Evolutionary conservation across 768 basidiomycete genomes (phyloP).

Genomic region (Mycena olivaceomarginata): DNA sequence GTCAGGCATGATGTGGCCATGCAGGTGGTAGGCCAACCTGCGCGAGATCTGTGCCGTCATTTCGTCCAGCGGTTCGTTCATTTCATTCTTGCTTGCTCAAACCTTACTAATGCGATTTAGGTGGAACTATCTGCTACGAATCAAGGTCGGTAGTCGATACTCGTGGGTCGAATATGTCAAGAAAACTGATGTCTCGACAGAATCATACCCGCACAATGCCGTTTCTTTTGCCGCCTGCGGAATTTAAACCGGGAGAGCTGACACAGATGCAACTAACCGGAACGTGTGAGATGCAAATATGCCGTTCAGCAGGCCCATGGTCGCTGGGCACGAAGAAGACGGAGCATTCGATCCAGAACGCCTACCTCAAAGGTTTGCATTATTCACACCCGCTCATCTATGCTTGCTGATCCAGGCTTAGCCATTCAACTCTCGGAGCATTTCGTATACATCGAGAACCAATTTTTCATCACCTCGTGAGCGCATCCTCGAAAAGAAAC

Average conservation of each 20-base stretch:
- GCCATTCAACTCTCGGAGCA: constrained; percentile 96
- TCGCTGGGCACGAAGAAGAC: constrained; percentile 93
- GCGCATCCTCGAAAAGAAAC: constrained; percentile 47
- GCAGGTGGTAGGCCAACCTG: constrained; percentile 97
- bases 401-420: constrained; percentile 50
- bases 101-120: constrained; percentile 59
- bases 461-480: constrained; percentile 94
- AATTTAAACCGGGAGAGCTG: constrained; percentile 90
- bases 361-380: constrained; percentile 87
- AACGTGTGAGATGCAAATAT: constrained; percentile 98
- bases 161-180: constrained; percentile 28
- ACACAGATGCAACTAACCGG: constrained; percentile 89
- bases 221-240: constrained; percentile 94
- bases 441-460: constrained; percentile 98
- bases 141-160: constrained; percentile 77
- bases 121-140: constrained; percentile 96
- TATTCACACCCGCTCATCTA: not conserved
- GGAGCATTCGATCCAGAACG: constrained; percentile 96
- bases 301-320: constrained; percentile 97
- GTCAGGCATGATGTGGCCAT: constrained; percentile 96
- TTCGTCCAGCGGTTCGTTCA: constrained; percentile 88
- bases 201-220: constrained; percentile 96
- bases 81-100: not conserved
- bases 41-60: constrained; percentile 94
- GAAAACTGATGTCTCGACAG: constrained; percentile 59